A percentile compares a stretch with the other conserved stretches of the same genome.
Evolutionary conservation across 2,329 filamentous ascomycete genomes (phyloP).

Genomic region (Colletotrichum theobromicola): DNA sequence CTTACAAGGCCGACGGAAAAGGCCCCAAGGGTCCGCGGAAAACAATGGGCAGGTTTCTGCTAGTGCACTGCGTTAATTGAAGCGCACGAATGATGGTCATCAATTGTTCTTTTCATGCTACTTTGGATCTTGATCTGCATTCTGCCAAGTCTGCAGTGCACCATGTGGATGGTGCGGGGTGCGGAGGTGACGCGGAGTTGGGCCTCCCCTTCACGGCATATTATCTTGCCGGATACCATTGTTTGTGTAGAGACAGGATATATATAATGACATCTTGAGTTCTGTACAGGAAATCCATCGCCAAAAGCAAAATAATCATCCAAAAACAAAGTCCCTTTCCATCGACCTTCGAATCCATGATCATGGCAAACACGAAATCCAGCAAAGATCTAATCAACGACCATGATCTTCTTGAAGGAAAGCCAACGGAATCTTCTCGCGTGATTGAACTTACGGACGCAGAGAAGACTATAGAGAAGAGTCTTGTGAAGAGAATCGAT

Average conservation of each 20-base stretch:
- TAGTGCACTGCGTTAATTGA: not conserved
- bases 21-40: not conserved
- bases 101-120: not conserved
- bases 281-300: not conserved
- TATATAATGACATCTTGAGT: not conserved
- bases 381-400: not conserved
- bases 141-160: not conserved
- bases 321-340: too few relatives aligned
- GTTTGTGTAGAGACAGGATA: not conserved
- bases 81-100: not conserved
- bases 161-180: not conserved
- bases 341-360: not conserved
- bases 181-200: not conserved
- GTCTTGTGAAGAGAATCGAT: not conserved
- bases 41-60: not conserved
- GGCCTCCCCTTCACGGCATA: not conserved
- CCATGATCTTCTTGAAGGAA: not conserved
- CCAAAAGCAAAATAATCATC: too few relatives aligned
- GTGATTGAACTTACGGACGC: not conserved
- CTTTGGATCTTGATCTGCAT: not conserved
- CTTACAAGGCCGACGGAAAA: not conserved
- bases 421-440: not conserved
- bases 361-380: not conserved
- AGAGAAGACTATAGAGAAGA: not conserved
- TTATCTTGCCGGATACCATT: not conserved